Evolutionary conservation across 2,329 filamentous ascomycete species (phyloP).

Genomic region (Xylariaceae sp.): DNA sequence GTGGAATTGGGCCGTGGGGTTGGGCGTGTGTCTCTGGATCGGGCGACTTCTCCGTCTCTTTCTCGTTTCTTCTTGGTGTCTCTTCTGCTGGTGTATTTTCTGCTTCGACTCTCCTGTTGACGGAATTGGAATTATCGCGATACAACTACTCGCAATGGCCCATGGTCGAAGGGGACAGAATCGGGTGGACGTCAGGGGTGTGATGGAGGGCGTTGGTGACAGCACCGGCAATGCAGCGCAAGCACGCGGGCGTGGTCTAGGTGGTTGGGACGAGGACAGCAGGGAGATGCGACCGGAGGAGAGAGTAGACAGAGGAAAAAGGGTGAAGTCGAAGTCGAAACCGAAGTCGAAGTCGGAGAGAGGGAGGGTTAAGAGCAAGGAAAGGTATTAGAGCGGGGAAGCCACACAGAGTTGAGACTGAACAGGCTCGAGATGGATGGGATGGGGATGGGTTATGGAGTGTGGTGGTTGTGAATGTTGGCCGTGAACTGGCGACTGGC

Average conservation of each 20-base stretch:
- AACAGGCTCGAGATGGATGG: slow-evolving; percentile 1
- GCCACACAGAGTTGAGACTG: not conserved
- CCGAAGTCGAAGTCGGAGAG: slow-evolving; percentile 1
- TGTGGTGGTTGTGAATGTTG: no score
- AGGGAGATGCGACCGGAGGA: slow-evolving; percentile 12
- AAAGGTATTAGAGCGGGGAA: slow-evolving; percentile 19
- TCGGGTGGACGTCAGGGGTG: slow-evolving; percentile 21
- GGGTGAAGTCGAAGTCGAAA: not conserved
- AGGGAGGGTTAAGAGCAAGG: slow-evolving; percentile 16
- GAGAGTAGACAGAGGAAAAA: slow-evolving; percentile 17
- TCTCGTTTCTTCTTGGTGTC: slow-evolving; percentile 13
- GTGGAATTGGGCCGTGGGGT: slow-evolving; percentile 3
- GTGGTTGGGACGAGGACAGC: not conserved
- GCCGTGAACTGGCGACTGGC: no score
- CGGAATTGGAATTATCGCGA: slow-evolving; percentile 29
- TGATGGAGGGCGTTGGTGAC: slow-evolving; percentile 9
- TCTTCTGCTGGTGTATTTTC: not conserved
- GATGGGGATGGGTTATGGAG: no score
- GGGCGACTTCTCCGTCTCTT: slow-evolving; percentile 7
- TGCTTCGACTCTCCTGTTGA: slow-evolving; percentile 1
- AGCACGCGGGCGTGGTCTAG: not conserved
- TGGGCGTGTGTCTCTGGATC: slow-evolving; percentile 4
- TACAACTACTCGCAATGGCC: slow-evolving; percentile 31
- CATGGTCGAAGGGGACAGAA: slow-evolving; percentile 26
- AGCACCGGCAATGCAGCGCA: slow-evolving; percentile 6